A percentile compares a stretch with the other conserved stretches of the same genome.
Evolutionary conservation across 2,329 filamentous ascomycete species (phyloP).

Genomic region (Fusarium oligoseptatum): DNA sequence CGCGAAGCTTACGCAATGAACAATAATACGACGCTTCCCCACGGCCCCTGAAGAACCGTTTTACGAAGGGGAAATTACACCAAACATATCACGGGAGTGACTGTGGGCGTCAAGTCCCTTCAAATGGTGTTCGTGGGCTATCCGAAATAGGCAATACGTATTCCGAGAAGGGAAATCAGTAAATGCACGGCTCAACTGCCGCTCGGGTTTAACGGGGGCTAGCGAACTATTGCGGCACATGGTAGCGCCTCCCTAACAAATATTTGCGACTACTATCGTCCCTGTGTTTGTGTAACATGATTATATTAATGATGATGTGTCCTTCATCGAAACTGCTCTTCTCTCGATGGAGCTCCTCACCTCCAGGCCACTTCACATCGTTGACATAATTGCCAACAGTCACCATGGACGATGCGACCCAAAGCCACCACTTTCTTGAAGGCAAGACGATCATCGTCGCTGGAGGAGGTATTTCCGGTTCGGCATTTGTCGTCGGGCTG

Average conservation of each 20-base stretch:
- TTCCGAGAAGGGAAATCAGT: slow-evolving; percentile 44
- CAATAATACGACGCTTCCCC: not conserved
- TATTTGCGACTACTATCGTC: not conserved
- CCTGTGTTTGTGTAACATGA: not conserved
- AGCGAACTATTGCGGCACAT: not conserved
- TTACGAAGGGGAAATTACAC: not conserved
- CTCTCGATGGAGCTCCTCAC: not conserved
- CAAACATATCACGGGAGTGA: not conserved
- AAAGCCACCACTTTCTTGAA: slow-evolving; percentile 49
- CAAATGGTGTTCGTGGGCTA: not conserved
- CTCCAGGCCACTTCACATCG: not conserved
- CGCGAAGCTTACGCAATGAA: not conserved
- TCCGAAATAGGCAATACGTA: slow-evolving; percentile 41
- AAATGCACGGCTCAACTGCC: slow-evolving; percentile 34
- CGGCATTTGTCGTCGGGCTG: slow-evolving; percentile 57
- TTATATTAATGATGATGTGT: not conserved
- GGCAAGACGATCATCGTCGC: slow-evolving; percentile 59
- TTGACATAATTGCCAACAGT: not conserved
- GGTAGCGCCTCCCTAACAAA: not conserved
- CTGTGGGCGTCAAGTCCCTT: not conserved
- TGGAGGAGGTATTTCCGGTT: slow-evolving; percentile 59
- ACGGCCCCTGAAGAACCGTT: not conserved
- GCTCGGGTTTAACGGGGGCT: not conserved
- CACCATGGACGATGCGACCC: slow-evolving; percentile 20
- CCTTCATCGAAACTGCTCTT: not conserved